phyloP scores from a whole-genome alignment of 805 yeast species.

The Sugiyamaella floridensis region DNA sequence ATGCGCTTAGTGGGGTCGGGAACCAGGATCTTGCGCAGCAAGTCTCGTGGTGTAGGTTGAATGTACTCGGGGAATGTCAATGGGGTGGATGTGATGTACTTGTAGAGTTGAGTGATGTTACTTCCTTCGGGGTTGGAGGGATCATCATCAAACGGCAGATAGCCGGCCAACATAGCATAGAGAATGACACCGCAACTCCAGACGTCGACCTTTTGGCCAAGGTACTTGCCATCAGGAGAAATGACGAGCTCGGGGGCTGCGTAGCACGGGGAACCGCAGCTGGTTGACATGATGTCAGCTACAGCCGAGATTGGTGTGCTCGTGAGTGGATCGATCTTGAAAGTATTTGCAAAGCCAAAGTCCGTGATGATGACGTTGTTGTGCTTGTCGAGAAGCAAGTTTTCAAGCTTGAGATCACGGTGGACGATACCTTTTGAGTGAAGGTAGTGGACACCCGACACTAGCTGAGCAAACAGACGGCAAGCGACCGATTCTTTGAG shows the following conservation, averaged over 20 bases:
- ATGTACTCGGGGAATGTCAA: conserved; percentile 93
- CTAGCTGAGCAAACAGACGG: conserved; percentile 82
- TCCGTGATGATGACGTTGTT: conserved; percentile 82
- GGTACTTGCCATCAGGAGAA: conserved; percentile 68
- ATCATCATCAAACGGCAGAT: conserved; percentile 95
- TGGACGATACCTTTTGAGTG: conserved; percentile 76
- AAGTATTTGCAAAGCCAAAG: conserved; percentile 92
- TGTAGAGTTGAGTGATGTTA: conserved; percentile 83
- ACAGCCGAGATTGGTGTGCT: conserved; percentile 20
- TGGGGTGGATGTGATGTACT: conserved; percentile 85
- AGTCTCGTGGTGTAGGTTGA: conserved; percentile 83
- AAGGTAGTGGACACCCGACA: conserved; percentile 88
- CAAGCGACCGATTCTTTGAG: conserved; percentile 84
- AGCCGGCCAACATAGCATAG: conserved; percentile 96
- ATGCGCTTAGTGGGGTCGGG: conserved; percentile 79
- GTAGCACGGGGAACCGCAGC: conserved; percentile 97
- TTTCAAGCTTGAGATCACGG: conserved; percentile 70
- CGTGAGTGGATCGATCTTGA: conserved; percentile 28
- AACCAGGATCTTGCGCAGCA: conserved; percentile 72
- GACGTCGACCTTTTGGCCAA: conserved; percentile 88
- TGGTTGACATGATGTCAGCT: conserved; percentile 77
- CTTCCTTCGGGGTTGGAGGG: conserved; percentile 95
- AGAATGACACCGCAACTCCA: conserved; percentile 97
- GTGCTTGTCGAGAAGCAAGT: conserved; percentile 72
- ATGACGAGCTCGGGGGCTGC: conserved; percentile 97